Evolutionary conservation across 139 green algal genomes (phyloP).

Genomic region (Spirogloea muscicola): DNA sequence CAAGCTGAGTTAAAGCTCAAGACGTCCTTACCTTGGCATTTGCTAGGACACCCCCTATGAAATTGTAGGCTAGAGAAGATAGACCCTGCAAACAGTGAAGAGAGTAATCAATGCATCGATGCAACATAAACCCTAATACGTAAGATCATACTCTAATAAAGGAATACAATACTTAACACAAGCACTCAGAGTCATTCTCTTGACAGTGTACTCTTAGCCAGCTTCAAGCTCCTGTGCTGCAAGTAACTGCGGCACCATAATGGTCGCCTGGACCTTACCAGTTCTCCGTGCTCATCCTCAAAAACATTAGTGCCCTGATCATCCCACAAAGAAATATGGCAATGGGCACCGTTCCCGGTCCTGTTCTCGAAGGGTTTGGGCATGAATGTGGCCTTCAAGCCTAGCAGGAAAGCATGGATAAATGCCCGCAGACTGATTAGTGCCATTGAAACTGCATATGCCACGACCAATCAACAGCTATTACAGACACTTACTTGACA

Average conservation of each 20-base stretch:
- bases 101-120: too few relatives aligned
- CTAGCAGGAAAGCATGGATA: not conserved
- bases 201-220: too few relatives aligned
- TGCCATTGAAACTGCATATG: too few relatives aligned
- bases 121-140: too few relatives aligned
- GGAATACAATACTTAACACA: too few relatives aligned
- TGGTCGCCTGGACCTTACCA: conserved; percentile 1
- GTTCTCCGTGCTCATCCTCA: conserved; percentile 4
- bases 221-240: too few relatives aligned
- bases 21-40: conserved; percentile 15
- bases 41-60: conserved; percentile 8
- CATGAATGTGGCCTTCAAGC: conserved; percentile 24
- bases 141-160: too few relatives aligned
- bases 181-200: too few relatives aligned
- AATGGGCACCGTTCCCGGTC: conserved; percentile 23
- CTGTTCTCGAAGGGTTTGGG: conserved; percentile 16
- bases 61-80: conserved; percentile 14
- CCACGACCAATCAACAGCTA: too few relatives aligned
- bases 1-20: too few relatives aligned
- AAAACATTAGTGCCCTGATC: conserved; percentile 3
- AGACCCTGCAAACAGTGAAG: conserved; percentile 8
- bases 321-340: conserved; percentile 17
- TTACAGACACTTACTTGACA: too few relatives aligned
- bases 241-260: not conserved
- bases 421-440: too few relatives aligned